phyloP scores from a whole-genome alignment of 2,329 filamentous ascomycete species.

The Neoarthrinium moseri region DNA sequence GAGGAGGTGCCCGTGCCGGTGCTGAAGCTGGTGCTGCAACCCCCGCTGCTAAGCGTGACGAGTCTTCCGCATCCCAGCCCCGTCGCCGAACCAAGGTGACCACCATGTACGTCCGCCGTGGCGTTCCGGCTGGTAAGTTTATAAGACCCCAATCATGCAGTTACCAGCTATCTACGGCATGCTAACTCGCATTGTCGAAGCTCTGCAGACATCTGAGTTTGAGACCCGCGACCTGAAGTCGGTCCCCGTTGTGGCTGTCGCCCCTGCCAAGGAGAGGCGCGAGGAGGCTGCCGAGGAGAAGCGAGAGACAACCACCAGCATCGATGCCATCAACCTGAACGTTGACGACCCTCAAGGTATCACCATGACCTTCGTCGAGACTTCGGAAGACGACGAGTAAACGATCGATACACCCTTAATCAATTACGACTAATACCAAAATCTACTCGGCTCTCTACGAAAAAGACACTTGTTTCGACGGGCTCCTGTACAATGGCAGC shows the following conservation, averaged over 20 bases:
- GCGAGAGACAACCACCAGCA: constrained; percentile 25
- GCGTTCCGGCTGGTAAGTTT: constrained; percentile 40
- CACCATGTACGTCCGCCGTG: constrained; percentile 45
- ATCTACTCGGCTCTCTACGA: too few species aligned
- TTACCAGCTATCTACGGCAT: background rate
- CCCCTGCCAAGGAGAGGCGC: constrained; percentile 12
- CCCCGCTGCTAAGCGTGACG: constrained; percentile 19
- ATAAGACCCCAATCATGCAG: background rate
- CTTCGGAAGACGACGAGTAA: constrained; percentile 27
- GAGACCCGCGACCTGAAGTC: constrained; percentile 22
- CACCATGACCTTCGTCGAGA: constrained; percentile 47
- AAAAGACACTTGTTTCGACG: too few species aligned
- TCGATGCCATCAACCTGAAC: constrained; percentile 44
- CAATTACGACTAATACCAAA: too few species aligned
- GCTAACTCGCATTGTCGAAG: constrained; percentile 23
- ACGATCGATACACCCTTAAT: constrained; percentile 5
- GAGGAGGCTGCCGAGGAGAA: constrained; percentile 15
- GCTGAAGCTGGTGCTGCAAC: constrained; percentile 12
- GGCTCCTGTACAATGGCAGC: constrained; percentile 3
- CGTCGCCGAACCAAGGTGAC: constrained; percentile 41
- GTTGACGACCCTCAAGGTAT: constrained; percentile 42
- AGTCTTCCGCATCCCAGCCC: constrained; percentile 22
- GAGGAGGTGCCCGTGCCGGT: constrained; percentile 11
- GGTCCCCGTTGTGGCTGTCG: constrained; percentile 17
- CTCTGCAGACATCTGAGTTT: constrained; percentile 23